These are phyloP conservation scores for Juglanconis oblonga DNA, from an alignment of 2,329 filamentous ascomycete genomes.

Conservation along the genomic window DNA sequence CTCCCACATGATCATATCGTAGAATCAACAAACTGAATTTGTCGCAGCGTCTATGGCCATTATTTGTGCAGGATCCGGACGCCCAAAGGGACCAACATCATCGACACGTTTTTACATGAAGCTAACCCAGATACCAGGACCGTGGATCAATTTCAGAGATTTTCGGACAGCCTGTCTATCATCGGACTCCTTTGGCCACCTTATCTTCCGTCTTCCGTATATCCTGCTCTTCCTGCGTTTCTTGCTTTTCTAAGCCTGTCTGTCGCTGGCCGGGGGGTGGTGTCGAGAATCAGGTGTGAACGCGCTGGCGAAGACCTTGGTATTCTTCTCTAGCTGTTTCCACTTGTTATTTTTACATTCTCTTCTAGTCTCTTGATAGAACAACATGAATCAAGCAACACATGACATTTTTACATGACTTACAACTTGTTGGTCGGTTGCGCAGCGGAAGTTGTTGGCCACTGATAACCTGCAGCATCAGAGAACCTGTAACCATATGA, in stretches of 20 bases:
- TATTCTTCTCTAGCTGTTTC: constrained; percentile 12
- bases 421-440: constrained; percentile 74
- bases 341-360: constrained; percentile 1
- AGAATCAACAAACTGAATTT: neutral
- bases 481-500: constrained; percentile 99
- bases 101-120: neutral
- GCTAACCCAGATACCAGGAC: neutral
- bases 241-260: neutral
- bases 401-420: constrained; percentile 32
- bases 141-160: neutral
- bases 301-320: neutral
- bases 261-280: neutral
- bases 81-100: neutral
- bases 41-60: neutral
- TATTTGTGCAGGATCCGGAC: neutral
- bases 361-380: neutral
- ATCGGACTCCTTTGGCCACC: neutral
- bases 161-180: neutral
- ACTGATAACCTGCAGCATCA: constrained; percentile 92
- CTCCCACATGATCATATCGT: neutral
- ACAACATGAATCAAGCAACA: constrained; percentile 1
- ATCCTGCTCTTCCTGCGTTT: neutral
- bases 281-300: neutral
- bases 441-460: constrained; percentile 74
- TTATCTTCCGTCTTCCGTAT: neutral